Conservation (phyloP, 352 stramenopile species). For the Phytophthora megakarya region DNA sequence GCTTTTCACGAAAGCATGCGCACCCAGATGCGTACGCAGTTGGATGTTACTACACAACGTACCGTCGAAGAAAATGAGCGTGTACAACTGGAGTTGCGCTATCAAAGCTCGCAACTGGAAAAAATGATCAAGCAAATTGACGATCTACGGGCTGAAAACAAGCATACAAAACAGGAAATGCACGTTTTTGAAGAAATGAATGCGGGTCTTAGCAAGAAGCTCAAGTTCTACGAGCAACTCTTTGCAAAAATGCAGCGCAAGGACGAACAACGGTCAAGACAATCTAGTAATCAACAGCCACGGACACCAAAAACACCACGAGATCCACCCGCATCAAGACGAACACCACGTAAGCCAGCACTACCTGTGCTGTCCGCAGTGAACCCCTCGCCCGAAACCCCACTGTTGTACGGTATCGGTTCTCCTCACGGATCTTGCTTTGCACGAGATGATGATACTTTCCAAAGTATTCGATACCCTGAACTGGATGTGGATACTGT, state of each 20-base stretch:
- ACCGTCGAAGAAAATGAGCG: conserved; percentile 71
- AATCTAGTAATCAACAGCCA: conserved; percentile 19
- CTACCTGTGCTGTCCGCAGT: conserved; percentile 36
- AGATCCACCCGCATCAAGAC: conserved; percentile 10
- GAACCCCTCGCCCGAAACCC: conserved; percentile 14
- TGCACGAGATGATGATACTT: conserved; percentile 17
- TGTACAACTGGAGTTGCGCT: conserved; percentile 65
- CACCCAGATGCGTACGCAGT: conserved; percentile 54
- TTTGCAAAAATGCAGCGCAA: conserved; percentile 67
- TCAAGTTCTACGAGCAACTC: conserved; percentile 74
- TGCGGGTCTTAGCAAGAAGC: conserved; percentile 52
- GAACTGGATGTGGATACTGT: conserved; percentile 23
- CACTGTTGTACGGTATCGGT: conserved; percentile 20
- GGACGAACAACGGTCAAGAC: conserved; percentile 37
- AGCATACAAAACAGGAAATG: conserved; percentile 47
- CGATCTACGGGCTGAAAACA: conserved; percentile 42
- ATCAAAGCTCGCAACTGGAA: conserved; percentile 63
- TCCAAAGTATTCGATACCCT: conserved; percentile 25
- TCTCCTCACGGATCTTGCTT: conserved; percentile 31
- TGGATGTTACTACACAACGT: conserved; percentile 64
- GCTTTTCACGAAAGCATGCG: conserved; percentile 52
- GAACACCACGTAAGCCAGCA: conserved; percentile 41
- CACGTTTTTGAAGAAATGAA: conserved; percentile 74
- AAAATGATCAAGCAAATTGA: conserved; percentile 59
- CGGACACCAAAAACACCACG: conserved; percentile 18